These are phyloP conservation scores for Calonectria montana DNA, from an alignment of 2,329 filamentous ascomycete species.

Conservation along the genomic window DNA sequence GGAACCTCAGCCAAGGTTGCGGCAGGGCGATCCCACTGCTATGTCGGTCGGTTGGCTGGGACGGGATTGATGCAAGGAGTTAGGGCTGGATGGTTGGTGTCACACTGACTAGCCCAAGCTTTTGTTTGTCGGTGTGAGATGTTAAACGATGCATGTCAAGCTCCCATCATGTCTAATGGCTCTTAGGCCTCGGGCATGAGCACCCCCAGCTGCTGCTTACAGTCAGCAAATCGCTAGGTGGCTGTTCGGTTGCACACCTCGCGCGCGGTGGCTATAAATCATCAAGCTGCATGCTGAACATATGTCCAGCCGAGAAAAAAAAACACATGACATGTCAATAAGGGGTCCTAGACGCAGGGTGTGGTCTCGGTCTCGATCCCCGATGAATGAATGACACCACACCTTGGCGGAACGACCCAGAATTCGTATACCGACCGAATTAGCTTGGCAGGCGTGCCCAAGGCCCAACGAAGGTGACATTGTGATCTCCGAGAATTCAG, in stretches of 20 bases:
- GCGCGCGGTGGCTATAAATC: not conserved
- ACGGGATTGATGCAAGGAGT: constrained; percentile 28
- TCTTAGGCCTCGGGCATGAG: not conserved
- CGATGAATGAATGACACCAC: not conserved
- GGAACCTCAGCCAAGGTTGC: constrained; percentile 18
- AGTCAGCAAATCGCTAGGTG: not conserved
- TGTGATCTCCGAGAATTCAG: not conserved
- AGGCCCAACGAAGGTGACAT: not conserved
- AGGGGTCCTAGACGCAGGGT: constrained; percentile 1
- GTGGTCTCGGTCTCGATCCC: constrained; percentile 19
- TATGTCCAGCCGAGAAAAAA: not conserved
- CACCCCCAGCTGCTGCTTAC: not conserved
- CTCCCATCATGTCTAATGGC: not conserved
- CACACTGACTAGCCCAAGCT: not conserved
- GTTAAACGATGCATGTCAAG: not conserved
- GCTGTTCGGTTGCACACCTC: constrained; percentile 5
- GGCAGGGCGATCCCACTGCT: constrained; percentile 13
- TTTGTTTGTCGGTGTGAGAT: constrained; percentile 13
- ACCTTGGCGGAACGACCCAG: constrained; percentile 11
- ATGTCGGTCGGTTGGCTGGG: constrained; percentile 17
- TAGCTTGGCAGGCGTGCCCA: not conserved
- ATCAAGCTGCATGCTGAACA: constrained; percentile 9
- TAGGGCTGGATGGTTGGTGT: not conserved
- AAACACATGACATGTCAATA: constrained; percentile 20
- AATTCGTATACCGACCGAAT: constrained; percentile 3